Base-by-base conservation (phyloP, 208 protist genomes). In the Wallacemonas collosoma region DNA sequence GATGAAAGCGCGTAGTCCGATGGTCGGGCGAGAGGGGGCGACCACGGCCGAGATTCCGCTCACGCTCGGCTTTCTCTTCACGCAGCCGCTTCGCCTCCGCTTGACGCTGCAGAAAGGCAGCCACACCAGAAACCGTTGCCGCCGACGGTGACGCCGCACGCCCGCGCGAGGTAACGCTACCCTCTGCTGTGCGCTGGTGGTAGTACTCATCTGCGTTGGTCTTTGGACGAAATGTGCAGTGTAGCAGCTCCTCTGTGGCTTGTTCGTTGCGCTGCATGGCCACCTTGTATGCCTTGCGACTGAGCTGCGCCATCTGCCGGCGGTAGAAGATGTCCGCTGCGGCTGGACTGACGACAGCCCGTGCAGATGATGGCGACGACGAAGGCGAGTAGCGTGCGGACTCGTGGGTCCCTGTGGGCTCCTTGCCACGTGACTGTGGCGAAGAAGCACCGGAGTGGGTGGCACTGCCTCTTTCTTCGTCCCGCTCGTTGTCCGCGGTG, bases 221-320 rank as follows among this genome's bases (percentile, higher is more conserved):
- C 47, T 74, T 75, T 0, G 91, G 91, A 0, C 85, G 82, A 68
- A 96, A 96, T 2, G 91, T 96, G 65, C 91, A 96, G n/a, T 86
- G 77, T n/a, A 79, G 71, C 57, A 90, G 69, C 54, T 96, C 87
- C 71, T 88, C 77, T 66, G 75, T 61, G 47, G 57, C 48, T 72
- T 83, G 68, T 2, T 68, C 50, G 26, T 83, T 72, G 45, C 63
- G 79, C 17, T 58, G 26, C 53, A 80, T 71, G 17, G 70, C 69
- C 41, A 80, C 65, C 2, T 72, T 56, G 35, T 80, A 73, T 9
- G 70, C 60, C 45, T 57, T 68, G 57, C 61, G n/a, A 41, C 75
- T 66, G 12, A 90, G 15, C 9, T 77, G 73, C 3, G 38, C 15
- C 66, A 83, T 72, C 58, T 95, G 87, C 17, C 82, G 81, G 14